Evolutionary conservation across 23 red algal species (phyloP).

Genomic region (Gracilariopsis chorda): DNA sequence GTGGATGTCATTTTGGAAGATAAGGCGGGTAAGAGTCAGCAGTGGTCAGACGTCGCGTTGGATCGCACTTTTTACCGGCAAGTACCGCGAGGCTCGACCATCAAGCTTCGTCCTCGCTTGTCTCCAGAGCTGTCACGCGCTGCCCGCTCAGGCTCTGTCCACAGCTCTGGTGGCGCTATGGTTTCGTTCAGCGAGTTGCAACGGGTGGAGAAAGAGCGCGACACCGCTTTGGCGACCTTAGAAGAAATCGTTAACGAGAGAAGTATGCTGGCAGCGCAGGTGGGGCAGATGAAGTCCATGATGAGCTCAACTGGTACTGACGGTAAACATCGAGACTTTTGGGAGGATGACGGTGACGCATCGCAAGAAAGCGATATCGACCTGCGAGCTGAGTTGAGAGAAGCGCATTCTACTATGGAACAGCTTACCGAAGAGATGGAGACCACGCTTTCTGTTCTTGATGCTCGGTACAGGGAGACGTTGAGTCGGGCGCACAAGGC

Average conservation of each 20-base stretch:
- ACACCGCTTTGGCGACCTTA: constrained; percentile 21
- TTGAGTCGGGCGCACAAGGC: constrained; percentile 45
- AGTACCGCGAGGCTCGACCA: constrained; percentile 39
- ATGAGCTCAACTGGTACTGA: neutral
- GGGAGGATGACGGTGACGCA: neutral
- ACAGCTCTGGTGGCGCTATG: neutral
- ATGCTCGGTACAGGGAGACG: constrained; percentile 48
- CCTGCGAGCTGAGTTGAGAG: constrained; percentile 39
- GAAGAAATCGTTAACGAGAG: constrained; percentile 68
- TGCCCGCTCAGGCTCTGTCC: neutral
- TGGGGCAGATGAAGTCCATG: constrained; percentile 43
- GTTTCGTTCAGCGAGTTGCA: constrained; percentile 8
- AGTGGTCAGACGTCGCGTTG: constrained; percentile 42
- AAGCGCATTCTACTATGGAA: constrained; percentile 46
- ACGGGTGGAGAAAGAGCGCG: constrained; percentile 57
- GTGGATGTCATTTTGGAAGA: constrained; percentile 55
- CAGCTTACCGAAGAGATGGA: constrained; percentile 65
- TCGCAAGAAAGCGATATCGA: constrained; percentile 21
- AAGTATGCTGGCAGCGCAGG: constrained; percentile 53
- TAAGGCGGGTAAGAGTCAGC: constrained; percentile 3
- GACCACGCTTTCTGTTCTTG: constrained; percentile 22
- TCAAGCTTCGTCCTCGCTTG: constrained; percentile 37
- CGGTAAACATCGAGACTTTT: neutral
- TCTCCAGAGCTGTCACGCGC: neutral
- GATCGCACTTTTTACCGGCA: constrained; percentile 54